These are phyloP conservation scores for Fusarium sarcochroum DNA, from an alignment of 2,329 filamentous ascomycete genomes.

Conservation along the genomic window DNA sequence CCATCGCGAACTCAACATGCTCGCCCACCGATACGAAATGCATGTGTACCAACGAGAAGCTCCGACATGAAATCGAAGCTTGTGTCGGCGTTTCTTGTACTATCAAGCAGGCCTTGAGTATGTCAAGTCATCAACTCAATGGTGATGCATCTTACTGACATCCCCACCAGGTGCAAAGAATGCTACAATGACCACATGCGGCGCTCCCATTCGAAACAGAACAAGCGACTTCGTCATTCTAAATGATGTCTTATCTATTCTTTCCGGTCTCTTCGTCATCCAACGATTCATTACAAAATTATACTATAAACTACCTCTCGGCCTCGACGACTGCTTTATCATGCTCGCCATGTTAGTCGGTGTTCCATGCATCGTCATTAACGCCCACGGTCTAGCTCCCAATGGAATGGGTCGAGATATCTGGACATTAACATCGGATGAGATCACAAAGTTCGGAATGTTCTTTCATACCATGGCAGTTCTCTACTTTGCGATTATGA, in stretches of 20 bases:
- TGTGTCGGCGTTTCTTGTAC: slow-evolving; percentile 51
- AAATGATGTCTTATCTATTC: slow-evolving; percentile 50
- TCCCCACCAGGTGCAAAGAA: slow-evolving; percentile 42
- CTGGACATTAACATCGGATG: slow-evolving; percentile 60
- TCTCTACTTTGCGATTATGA: slow-evolving; percentile 63
- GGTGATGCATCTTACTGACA: neutral
- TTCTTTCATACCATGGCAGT: slow-evolving; percentile 60
- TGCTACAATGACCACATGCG: slow-evolving; percentile 46
- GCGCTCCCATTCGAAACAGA: slow-evolving; percentile 49
- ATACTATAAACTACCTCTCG: slow-evolving; percentile 53
- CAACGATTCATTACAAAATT: slow-evolving; percentile 58
- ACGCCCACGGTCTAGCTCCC: slow-evolving; percentile 47
- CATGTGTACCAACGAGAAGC: slow-evolving; percentile 48
- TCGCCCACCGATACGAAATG: slow-evolving; percentile 47
- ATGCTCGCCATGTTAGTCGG: slow-evolving; percentile 48
- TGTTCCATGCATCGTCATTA: slow-evolving; percentile 51
- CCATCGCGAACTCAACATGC: slow-evolving; percentile 47
- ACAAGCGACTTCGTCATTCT: slow-evolving; percentile 28
- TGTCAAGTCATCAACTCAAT: neutral
- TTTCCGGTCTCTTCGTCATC: slow-evolving; percentile 56
- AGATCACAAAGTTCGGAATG: slow-evolving; percentile 60
- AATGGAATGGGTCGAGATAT: slow-evolving; percentile 65
- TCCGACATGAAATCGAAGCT: slow-evolving; percentile 44
- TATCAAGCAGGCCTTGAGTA: slow-evolving; percentile 51
- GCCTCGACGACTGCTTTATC: slow-evolving; percentile 57